Base-by-base conservation (phyloP, 257 asterid genomes). In the Striga asiatica region DNA sequence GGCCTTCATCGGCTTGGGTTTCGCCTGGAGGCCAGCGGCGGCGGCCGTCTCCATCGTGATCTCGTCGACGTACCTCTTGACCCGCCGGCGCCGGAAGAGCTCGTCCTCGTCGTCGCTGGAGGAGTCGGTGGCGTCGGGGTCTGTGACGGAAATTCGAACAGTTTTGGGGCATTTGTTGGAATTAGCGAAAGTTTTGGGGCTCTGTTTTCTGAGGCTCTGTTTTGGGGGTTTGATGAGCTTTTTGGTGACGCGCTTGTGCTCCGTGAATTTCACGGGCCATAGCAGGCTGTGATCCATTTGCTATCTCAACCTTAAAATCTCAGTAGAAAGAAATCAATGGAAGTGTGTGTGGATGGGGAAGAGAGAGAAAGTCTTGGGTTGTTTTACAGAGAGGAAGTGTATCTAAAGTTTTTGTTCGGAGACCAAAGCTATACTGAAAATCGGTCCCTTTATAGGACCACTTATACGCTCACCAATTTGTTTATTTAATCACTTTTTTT, bases 51-150 rank as follows among this genome's bases (percentile, higher is more conserved):
- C 85, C 60, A 85, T 77, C 54, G 52, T 77, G 63, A 85, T 82
- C 32, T 85, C 97, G 0, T 43, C 64, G 4, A 88, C 64, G 69
- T 84, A 80, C 3, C 73, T 76, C 73, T 73, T 88, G 14, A 84
- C 82, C 0, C 97, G 71, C 5, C 55, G 79, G 21, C 84, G 19
- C 2, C 62, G 66, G 17, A 88, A 82, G 10, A 82, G 71, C 43
- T 62, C 68, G 9, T 72, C 85, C 1, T 82, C 93, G 4, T 83
- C 95, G 21, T 81, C 95, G 32, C 84, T 52, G 10, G 92, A 78
- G 2, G 97, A 88, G 48, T 88, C 97, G 0, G 95, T 82, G 4
- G 95, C 97, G 39, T 88, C 78, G 0, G 94, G 84, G 58, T 88
- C 95, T 0, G 87, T 82, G 0, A 85, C 84, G 0, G 82, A 68